Percentiles rank a stretch among this genome's conserved stretches.
Evolutionary conservation across 225 moss, liverwort and hornwort species (phyloP).

Genomic region (Neckera pumila): DNA sequence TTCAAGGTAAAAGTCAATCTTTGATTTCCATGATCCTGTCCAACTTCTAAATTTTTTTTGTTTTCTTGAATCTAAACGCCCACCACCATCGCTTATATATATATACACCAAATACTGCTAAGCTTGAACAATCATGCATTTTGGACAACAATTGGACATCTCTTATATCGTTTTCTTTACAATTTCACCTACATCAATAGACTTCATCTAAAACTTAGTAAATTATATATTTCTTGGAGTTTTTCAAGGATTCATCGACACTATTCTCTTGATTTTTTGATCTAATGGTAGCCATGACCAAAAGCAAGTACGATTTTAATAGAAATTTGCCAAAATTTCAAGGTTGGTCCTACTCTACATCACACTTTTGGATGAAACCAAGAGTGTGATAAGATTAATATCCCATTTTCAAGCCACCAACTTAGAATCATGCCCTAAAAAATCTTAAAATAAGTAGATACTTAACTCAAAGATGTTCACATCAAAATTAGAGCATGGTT

Average conservation of each 20-base stretch:
- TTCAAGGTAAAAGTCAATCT: fast-evolving
- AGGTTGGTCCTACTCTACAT: fast-evolving
- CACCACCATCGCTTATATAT: fast-evolving
- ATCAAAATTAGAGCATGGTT: not conserved
- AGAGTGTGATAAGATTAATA: not conserved
- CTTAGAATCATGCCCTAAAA: fast-evolving
- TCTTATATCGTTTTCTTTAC: no score
- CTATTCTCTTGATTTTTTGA: fast-evolving
- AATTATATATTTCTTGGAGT: not conserved
- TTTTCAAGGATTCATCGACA: fast-evolving
- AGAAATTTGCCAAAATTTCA: not conserved
- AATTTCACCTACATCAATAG: no score
- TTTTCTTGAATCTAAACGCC: fast-evolving
- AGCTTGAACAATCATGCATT: no score
- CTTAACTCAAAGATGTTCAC: not conserved
- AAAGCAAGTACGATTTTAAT: not conserved
- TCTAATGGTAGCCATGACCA: fast-evolving
- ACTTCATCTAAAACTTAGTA: not conserved
- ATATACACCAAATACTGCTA: no score
- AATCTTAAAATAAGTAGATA: not conserved
- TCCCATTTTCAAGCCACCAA: fast-evolving
- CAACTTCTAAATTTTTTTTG: not conserved
- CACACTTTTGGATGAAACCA: not conserved
- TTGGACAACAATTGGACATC: no score
- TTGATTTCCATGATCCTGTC: not conserved